A percentile compares a stretch with the other conserved stretches of the same genome.
phyloP scores from a whole-genome alignment of 2,329 filamentous ascomycete species.

The Ciborinia camelliae region DNA sequence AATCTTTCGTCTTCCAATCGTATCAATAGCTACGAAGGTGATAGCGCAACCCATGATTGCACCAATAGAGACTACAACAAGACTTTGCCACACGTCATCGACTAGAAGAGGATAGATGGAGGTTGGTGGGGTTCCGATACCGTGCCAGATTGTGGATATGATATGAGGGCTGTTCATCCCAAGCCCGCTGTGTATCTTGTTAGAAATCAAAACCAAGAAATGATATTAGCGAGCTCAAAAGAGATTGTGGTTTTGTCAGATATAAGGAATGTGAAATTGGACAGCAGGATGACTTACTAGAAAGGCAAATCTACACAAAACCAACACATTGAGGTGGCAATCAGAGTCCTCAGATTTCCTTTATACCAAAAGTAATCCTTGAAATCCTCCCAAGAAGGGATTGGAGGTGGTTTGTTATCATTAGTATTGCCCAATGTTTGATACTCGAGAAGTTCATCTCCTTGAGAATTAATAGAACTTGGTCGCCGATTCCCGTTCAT shows the following conservation, averaged over 20 bases:
- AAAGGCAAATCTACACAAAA: conserved; percentile 22
- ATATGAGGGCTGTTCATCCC: conserved; percentile 54
- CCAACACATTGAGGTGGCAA: conserved; percentile 55
- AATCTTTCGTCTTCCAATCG: conserved; percentile 26
- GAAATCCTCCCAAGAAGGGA: conserved; percentile 29
- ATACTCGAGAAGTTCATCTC: neutral
- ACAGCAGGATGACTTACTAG: conserved; percentile 1
- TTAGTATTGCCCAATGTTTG: conserved; percentile 41
- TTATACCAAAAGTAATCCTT: conserved; percentile 40
- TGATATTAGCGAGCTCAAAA: neutral
- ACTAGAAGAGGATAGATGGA: conserved; percentile 23
- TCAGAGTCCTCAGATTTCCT: conserved; percentile 51
- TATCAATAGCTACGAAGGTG: conserved; percentile 27
- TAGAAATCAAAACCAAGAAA: neutral
- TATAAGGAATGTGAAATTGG: neutral
- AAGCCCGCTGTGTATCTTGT: conserved; percentile 45
- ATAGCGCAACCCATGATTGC: conserved; percentile 24
- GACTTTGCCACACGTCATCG: conserved; percentile 27
- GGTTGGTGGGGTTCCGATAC: conserved; percentile 2
- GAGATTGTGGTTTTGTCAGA: too few relatives aligned
- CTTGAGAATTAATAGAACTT: neutral
- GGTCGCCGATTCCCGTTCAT: neutral
- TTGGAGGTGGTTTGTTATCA: conserved; percentile 21
- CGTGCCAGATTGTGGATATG: conserved; percentile 27
- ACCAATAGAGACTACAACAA: conserved; percentile 26